phyloP scores from a whole-genome alignment of 2,329 filamentous ascomycete genomes.

The Penicillium sp. region DNA sequence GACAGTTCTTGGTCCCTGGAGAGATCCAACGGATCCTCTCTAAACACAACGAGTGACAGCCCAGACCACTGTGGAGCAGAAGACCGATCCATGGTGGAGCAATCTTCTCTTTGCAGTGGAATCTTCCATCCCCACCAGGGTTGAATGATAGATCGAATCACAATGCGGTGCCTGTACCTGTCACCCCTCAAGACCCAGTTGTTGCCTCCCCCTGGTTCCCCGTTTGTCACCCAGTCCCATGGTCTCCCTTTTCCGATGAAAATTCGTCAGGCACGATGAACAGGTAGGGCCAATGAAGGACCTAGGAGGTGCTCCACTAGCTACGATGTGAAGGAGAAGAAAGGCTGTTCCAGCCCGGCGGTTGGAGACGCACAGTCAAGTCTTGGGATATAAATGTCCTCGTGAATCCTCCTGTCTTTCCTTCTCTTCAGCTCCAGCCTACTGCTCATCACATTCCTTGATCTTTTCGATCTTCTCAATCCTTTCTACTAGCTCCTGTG shows the following conservation, averaged over 20 bases:
- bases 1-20: too few relatives aligned
- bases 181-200: constrained; percentile 9
- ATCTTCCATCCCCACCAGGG: constrained; percentile 2
- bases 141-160: constrained; percentile 4
- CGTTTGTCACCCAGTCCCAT: constrained; percentile 1
- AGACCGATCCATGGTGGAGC: constrained; percentile 5
- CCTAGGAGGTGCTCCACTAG: constrained; percentile 1
- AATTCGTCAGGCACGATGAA: too few relatives aligned
- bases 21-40: too few relatives aligned
- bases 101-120: constrained; percentile 1
- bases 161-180: constrained; percentile 5
- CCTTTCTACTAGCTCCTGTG: constrained; percentile 23
- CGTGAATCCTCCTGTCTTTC: neutral
- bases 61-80: too few relatives aligned
- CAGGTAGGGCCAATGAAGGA: too few relatives aligned
- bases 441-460: constrained; percentile 10
- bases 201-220: constrained; percentile 6
- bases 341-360: constrained; percentile 2
- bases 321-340: constrained; percentile 2
- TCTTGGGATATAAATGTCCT: constrained; percentile 5
- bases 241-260: neutral
- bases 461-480: constrained; percentile 13
- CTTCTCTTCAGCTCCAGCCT: constrained; percentile 2
- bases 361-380: constrained; percentile 6
- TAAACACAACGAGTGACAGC: too few relatives aligned